A percentile compares a stretch with the other conserved stretches of the same genome.
These are phyloP conservation scores for Hamamelis virginiana DNA, from an alignment of 164 flowering plant genomes.

Conservation along the genomic window DNA sequence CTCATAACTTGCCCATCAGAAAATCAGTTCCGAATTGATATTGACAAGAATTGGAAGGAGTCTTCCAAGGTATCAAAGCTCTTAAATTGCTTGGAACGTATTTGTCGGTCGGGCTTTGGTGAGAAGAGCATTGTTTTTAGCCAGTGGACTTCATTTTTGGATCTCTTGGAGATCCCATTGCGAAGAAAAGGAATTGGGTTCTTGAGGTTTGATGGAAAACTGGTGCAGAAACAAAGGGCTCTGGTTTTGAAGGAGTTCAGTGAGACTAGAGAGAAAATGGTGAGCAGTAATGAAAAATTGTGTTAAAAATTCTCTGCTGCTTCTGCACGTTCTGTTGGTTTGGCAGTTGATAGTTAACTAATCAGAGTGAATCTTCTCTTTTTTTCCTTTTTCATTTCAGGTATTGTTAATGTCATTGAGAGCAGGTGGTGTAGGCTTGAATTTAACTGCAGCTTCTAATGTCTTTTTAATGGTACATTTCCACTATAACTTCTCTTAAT, in stretches of 20 bases:
- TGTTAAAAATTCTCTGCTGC: neutral
- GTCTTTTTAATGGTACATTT: slow-evolving; percentile 69
- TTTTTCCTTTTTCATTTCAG: slow-evolving; percentile 32
- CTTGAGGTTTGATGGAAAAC: slow-evolving; percentile 71
- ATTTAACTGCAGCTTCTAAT: slow-evolving; percentile 80
- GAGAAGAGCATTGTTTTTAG: slow-evolving; percentile 83
- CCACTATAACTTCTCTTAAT: neutral
- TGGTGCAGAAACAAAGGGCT: slow-evolving; percentile 63
- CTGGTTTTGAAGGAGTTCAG: slow-evolving; percentile 64
- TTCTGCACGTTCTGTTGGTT: neutral
- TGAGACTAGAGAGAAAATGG: slow-evolving; percentile 52
- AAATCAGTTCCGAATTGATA: slow-evolving; percentile 50
- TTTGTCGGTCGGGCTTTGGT: slow-evolving; percentile 33
- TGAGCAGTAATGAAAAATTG: slow-evolving; percentile 12
- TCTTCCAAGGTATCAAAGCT: slow-evolving; percentile 68
- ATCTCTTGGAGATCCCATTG: slow-evolving; percentile 69
- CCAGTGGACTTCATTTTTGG: slow-evolving; percentile 87
- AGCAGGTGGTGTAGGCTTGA: slow-evolving; percentile 86
- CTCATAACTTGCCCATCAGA: slow-evolving; percentile 78
- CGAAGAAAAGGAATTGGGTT: slow-evolving; percentile 47
- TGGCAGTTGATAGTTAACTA: neutral
- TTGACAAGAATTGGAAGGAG: slow-evolving; percentile 69
- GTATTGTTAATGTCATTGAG: slow-evolving; percentile 74
- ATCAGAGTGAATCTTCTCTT: neutral
- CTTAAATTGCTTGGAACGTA: slow-evolving; percentile 48